These are phyloP conservation scores for Apiospora pterosperma DNA, from an alignment of 2,329 filamentous ascomycete species.

Conservation along the genomic window DNA sequence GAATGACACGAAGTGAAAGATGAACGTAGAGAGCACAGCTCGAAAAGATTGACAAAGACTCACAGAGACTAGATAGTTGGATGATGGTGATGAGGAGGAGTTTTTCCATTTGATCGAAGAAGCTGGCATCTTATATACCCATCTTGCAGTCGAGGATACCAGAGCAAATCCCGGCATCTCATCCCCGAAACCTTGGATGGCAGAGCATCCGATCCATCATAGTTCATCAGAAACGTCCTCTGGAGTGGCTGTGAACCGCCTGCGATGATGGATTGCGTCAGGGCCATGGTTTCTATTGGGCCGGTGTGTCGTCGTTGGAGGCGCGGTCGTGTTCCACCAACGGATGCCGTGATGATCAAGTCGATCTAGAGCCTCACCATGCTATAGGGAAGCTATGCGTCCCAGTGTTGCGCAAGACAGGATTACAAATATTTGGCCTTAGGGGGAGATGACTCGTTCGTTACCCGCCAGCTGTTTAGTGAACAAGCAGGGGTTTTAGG, in stretches of 20 bases:
- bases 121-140: not conserved
- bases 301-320: not conserved
- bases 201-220: not conserved
- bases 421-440: not conserved
- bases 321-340: not conserved
- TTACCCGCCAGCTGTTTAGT: not conserved
- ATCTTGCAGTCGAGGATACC: not conserved
- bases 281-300: not conserved
- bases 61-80: not conserved
- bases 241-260: not conserved
- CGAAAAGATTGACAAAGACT: slow-evolving; percentile 5
- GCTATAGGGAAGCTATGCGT: too few relatives aligned
- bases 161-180: not conserved
- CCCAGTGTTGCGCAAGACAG: not conserved
- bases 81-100: not conserved
- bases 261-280: not conserved
- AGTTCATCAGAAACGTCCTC: not conserved
- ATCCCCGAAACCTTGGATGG: not conserved
- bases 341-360: slow-evolving; percentile 1
- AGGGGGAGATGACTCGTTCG: not conserved
- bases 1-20: slow-evolving; percentile 8
- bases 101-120: not conserved
- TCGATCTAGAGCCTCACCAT: not conserved
- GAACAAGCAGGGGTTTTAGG: not conserved
- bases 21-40: slow-evolving; percentile 26